A percentile compares a stretch with the other conserved stretches of the same genome.
Conservation (phyloP, 176 grass and related monocot species). For the Secale cereale region DNA sequence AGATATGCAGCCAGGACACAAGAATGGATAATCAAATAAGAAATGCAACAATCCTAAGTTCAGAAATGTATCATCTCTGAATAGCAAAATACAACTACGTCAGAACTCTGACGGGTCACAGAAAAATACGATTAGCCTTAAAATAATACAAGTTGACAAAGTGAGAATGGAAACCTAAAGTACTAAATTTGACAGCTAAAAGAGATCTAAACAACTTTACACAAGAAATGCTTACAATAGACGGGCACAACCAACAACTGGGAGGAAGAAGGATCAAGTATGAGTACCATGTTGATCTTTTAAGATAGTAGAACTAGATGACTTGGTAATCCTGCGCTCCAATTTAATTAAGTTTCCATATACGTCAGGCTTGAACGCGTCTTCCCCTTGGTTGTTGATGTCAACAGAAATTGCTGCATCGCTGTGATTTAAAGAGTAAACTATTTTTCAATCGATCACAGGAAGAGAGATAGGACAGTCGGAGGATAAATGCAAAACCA, state of each 20-base stretch:
- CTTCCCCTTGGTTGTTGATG: constrained; percentile 83
- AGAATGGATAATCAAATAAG: not conserved
- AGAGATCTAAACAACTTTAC: not conserved
- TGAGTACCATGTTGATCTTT: constrained; percentile 75
- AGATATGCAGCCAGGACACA: not conserved
- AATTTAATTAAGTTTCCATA: constrained; percentile 68
- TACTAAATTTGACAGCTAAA: not conserved
- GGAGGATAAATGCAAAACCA: constrained; percentile 10
- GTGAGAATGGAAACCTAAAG: not conserved
- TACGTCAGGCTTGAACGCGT: constrained; percentile 79
- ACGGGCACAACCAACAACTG: not conserved
- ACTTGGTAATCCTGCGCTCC: constrained; percentile 79
- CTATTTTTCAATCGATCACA: constrained; percentile 9
- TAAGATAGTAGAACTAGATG: constrained; percentile 54
- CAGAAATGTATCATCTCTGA: not conserved
- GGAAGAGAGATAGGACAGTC: not conserved
- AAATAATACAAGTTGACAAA: not conserved
- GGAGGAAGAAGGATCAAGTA: constrained; percentile 17
- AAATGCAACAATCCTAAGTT: not conserved
- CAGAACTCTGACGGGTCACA: not conserved
- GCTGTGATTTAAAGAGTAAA: constrained; percentile 41
- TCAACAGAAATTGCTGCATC: constrained; percentile 68
- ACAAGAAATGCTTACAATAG: not conserved
- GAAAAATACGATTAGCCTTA: not conserved
- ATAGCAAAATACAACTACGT: not conserved